Evolutionary conservation across 2,329 filamentous ascomycete genomes (phyloP), one percentile per base, ranked within the genome.

Genomic region (Sporothrix pseudoabietina): DNA sequence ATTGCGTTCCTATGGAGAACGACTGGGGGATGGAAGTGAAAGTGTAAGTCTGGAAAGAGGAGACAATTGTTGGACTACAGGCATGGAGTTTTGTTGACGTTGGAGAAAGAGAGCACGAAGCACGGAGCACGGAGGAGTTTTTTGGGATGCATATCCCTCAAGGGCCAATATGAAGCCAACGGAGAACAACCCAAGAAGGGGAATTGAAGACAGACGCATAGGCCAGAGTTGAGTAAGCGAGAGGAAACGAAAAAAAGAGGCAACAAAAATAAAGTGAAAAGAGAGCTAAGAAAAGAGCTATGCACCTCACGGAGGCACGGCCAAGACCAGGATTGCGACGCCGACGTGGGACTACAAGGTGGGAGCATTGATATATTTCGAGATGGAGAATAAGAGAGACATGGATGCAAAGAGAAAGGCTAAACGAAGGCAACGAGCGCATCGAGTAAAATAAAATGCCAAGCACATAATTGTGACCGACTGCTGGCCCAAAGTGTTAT

Each of bases 1-100:
- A 63, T 63, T 63, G 32, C 57, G 57, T 63, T 63, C 9, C 9
- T 9, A 63, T 63, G 57, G 32, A 35, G 57, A 63, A 14, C 8
- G 32, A 22, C 57, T 39, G 57, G 57, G 57, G 57, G 55, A 12
- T 59, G 55, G 54, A 32, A 57, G 30, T 39, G 14, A 39, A n/a
- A 12, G 16, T 19, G 57, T 3, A 7, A 22, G 7, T 8, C 7
- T 22, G 19, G 19, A 10, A 54, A 22, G n/a, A 22, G 14, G 30
- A 41, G 26, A 26, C 26, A 26, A 26, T 26, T 26, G 2, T 26
- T 26, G 26, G 26, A 26, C 26, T 19, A 41, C 8, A 35, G 26
- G 26, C 19, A 19, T 32, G 8, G 59, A 44, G 35, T n/a, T 65
- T 65, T 65, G 39, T 44, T 65, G 59, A 44, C 39, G 35, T 44